Evolutionary conservation across 1,139 yeast species (phyloP), one percentile per base, ranked within the genome.

Genomic region (Saccharomycopsis hybrid): DNA sequence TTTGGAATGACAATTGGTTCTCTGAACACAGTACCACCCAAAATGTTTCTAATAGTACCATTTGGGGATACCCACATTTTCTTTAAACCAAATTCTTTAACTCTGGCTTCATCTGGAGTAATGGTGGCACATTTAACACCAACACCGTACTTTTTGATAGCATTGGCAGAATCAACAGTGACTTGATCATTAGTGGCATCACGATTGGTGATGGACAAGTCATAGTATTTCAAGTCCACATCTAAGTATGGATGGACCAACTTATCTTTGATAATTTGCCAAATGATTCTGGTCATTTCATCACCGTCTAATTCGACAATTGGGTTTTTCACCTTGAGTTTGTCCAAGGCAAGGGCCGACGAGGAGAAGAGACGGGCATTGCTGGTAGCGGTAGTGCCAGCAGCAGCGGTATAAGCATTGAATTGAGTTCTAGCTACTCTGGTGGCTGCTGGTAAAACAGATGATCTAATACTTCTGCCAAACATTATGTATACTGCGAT

Each of bases 231-330:
- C 62, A 85, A 72, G 59, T 84, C 87, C 46, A 85, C 74, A 58
- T 85, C 84, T 58, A 85, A 69, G 64, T 78, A 87, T 39, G 97
- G 97, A 54, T 75, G 72, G 65, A 90, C 82, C 64, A 90, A 78
- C 70, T 85, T 81, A 58, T 80, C 83, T 70, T 83, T 85, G 70
- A 88, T 88, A 64, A 80, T 74, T 60, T 85, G 76, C 96, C 96
- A 88, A 70, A 88, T 88, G 64, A 88, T 86, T 65, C 95, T 78
- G 63, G 95, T 88, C 92, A 81, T 86, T 70, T 90, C 97, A 67
- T 90, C 97, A 60, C 97, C 97, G 63, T 90, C 97, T 77, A 90
- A 77, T 66, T 90, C 97, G 58, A 90, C 97, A 59, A 90, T 74
- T 62, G 97, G 97, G 62, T 78, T 84, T 67, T 80, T 77, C 54